Conservation (phyloP, 2,329 filamentous ascomycete genomes). For the Hypoxylon sp. region DNA sequence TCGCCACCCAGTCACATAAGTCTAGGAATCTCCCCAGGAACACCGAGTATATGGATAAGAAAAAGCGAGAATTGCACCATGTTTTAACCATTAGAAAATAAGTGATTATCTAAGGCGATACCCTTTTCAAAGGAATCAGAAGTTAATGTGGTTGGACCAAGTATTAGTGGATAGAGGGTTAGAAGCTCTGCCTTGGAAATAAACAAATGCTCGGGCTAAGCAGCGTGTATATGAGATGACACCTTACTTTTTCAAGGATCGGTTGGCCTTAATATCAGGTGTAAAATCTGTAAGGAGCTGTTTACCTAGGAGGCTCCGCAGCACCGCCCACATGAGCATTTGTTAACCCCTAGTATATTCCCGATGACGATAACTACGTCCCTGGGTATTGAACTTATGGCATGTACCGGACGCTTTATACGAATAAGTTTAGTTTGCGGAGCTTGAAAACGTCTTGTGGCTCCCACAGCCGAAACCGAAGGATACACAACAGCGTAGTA, state of each 20-base stretch:
- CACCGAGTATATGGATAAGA: too few relatives aligned
- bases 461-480: conserved; percentile 12
- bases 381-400: neutral
- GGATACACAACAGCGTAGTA: neutral
- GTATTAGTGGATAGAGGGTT: neutral
- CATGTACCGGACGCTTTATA: neutral
- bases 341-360: neutral
- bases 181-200: neutral
- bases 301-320: neutral
- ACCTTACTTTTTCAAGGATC: too few relatives aligned
- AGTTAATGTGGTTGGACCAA: neutral
- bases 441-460: neutral
- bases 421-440: neutral
- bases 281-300: neutral
- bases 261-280: neutral
- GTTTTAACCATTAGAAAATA: neutral
- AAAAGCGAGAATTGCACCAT: neutral
- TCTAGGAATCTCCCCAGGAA: too few relatives aligned
- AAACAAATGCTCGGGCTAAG: neutral
- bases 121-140: neutral
- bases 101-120: neutral
- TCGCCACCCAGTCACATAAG: too few relatives aligned
- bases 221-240: neutral
- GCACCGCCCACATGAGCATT: neutral
- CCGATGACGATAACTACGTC: neutral